phyloP scores from a whole-genome alignment of 108 stramenopile genomes.

The Cylindrotheca closterium region DNA sequence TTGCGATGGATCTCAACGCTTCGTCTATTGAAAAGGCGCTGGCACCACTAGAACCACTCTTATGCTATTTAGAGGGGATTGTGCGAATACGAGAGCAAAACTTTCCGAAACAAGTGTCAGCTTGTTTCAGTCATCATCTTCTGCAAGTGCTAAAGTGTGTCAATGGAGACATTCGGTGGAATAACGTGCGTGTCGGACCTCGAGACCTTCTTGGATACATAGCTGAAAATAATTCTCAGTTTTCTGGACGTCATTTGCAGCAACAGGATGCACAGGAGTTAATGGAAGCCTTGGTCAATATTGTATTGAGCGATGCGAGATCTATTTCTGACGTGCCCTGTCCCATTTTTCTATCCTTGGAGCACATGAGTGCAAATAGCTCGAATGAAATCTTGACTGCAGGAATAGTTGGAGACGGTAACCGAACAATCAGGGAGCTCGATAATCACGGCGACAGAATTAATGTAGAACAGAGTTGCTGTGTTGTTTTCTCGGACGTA shows the following conservation, averaged over 20 bases:
- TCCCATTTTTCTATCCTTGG: background rate
- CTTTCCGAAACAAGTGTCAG: background rate
- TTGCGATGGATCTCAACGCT: no score
- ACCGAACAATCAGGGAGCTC: background rate
- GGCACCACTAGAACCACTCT: slow-evolving; percentile 61
- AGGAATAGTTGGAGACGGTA: slow-evolving; percentile 3
- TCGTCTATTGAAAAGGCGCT: no score
- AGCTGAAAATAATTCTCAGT: slow-evolving; percentile 55
- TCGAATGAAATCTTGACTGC: slow-evolving; percentile 11
- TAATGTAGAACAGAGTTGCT: background rate
- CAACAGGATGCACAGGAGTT: slow-evolving; percentile 89
- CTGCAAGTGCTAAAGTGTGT: slow-evolving; percentile 33
- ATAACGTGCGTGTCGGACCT: slow-evolving; percentile 7
- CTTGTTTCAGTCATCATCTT: slow-evolving; percentile 13
- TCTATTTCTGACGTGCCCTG: slow-evolving; percentile 7
- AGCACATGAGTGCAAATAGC: background rate
- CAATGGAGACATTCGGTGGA: slow-evolving; percentile 31
- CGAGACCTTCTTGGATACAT: slow-evolving; percentile 25
- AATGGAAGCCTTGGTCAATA: slow-evolving; percentile 64
- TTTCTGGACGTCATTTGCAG: slow-evolving; percentile 37
- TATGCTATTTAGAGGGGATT: slow-evolving; percentile 50
- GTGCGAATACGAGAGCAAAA: slow-evolving; percentile 18
- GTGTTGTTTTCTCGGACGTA: slow-evolving; percentile 1
- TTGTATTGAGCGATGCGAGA: slow-evolving; percentile 39
- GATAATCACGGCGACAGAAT: background rate